Percentiles rank a stretch among this genome's conserved stretches.
These are phyloP conservation scores for Orychophragmus violaceus DNA, from an alignment of 345 rosid genomes.

Conservation along the genomic window DNA sequence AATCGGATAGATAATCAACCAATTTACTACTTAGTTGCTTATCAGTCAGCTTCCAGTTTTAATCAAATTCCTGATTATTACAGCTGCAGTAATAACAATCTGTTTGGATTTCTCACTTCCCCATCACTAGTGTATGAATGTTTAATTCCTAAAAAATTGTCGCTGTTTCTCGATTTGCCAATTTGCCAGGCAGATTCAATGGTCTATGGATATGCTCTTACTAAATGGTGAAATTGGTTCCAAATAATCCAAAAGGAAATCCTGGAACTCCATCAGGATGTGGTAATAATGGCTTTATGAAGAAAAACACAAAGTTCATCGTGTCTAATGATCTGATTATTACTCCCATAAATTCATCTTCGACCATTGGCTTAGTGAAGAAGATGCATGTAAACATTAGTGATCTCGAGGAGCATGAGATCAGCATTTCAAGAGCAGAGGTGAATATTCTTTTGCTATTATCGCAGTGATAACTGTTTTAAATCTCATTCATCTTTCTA, in stretches of 20 bases:
- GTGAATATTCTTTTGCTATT: neutral
- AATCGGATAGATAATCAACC: no score
- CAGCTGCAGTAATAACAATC: neutral
- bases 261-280: neutral
- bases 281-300: neutral
- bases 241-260: neutral
- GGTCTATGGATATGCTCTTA: no score
- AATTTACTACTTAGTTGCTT: no score
- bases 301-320: neutral
- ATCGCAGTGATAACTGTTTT: neutral
- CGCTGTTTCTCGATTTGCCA: neutral
- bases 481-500: neutral
- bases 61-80: neutral
- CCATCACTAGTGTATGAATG: neutral
- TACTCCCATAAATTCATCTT: neutral
- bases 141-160: neutral
- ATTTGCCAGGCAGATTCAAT: neutral
- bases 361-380: neutral
- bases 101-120: neutral
- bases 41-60: neutral
- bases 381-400: neutral
- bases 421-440: neutral
- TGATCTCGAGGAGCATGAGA: conserved; percentile 1
- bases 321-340: neutral
- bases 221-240: neutral